Evolutionary conservation across 1,139 yeast species (phyloP).

Genomic region (Diutina ranongensis): DNA sequence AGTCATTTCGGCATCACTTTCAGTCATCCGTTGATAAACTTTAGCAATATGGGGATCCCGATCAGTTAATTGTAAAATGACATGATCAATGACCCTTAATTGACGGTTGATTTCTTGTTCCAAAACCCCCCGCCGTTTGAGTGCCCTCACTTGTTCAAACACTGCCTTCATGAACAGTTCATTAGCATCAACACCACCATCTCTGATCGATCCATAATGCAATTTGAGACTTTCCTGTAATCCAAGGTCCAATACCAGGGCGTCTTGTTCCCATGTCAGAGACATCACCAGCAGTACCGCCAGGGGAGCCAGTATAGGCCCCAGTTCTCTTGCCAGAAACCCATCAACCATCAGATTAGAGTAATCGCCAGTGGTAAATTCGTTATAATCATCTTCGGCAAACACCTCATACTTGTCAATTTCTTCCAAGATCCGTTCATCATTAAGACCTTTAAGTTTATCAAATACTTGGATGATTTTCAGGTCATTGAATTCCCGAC

Average conservation of each 20-base stretch:
- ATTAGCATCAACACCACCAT: not conserved
- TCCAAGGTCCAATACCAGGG: not conserved
- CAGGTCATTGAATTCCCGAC: constrained; percentile 32
- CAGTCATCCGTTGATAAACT: constrained; percentile 3
- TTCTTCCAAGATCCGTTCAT: constrained; percentile 31
- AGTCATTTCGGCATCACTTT: not conserved
- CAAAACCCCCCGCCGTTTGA: not conserved
- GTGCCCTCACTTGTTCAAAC: not conserved
- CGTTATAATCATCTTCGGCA: constrained; percentile 29
- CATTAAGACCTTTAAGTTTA: constrained; percentile 23
- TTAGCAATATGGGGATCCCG: not conserved
- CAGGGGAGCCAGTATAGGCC: not conserved
- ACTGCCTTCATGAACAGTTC: constrained; percentile 1
- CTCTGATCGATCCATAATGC: not conserved
- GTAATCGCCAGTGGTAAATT: constrained; percentile 1
- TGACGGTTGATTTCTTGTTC: constrained; percentile 1
- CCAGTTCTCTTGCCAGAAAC: not conserved
- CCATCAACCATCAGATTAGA: not conserved
- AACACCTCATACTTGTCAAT: constrained; percentile 30
- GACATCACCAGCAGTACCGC: not conserved
- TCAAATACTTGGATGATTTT: constrained; percentile 28
- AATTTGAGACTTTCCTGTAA: not conserved
- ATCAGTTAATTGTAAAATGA: not conserved
- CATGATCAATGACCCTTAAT: constrained; percentile 1
- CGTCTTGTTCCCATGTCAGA: not conserved